Evolutionary conservation across 2,329 filamentous ascomycete species (phyloP).

Genomic region (Ophiostoma quercus): DNA sequence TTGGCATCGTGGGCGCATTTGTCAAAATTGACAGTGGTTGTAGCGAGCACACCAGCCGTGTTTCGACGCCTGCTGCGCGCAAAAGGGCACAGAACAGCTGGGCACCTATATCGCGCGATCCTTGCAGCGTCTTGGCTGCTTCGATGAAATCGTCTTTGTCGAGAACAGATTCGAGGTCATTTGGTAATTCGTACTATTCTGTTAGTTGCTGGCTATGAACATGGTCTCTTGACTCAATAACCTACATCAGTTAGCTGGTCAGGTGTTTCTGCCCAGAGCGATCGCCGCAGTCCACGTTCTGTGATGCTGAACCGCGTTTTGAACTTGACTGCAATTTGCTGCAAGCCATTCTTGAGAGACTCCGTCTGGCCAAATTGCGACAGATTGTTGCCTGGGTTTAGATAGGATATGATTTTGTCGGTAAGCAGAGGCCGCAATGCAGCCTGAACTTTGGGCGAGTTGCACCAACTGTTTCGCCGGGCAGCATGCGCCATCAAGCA

Average conservation of each 20-base stretch:
- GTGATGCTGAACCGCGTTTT: slow-evolving; percentile 64
- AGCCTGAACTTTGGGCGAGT: slow-evolving; percentile 63
- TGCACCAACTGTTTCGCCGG: slow-evolving; percentile 83
- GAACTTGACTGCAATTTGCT: slow-evolving; percentile 63
- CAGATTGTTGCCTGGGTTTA: slow-evolving; percentile 60
- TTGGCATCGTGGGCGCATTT: slow-evolving; percentile 46
- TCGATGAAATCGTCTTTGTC: slow-evolving; percentile 68
- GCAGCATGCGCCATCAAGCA: slow-evolving; percentile 75
- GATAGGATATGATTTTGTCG: slow-evolving; percentile 58
- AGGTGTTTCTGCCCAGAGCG: slow-evolving; percentile 69
- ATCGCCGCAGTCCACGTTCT: slow-evolving; percentile 61
- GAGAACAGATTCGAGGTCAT: slow-evolving; percentile 61
- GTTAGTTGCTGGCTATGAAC: slow-evolving; percentile 23
- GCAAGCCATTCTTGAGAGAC: slow-evolving; percentile 73
- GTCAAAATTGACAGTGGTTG: slow-evolving; percentile 70
- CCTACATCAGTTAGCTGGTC: slow-evolving; percentile 43
- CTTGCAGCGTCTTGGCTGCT: slow-evolving; percentile 63
- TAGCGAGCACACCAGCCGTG: slow-evolving; percentile 82
- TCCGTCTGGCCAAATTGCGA: slow-evolving; percentile 72
- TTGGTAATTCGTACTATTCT: slow-evolving; percentile 39
- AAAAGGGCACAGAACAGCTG: slow-evolving; percentile 87
- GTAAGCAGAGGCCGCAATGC: slow-evolving; percentile 60
- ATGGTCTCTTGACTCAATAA: slow-evolving; percentile 41
- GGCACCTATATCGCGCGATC: slow-evolving; percentile 83
- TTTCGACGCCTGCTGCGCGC: slow-evolving; percentile 72